These are phyloP conservation scores for Colletotrichum zoysiae DNA, from an alignment of 2,329 filamentous ascomycete genomes.

Conservation along the genomic window DNA sequence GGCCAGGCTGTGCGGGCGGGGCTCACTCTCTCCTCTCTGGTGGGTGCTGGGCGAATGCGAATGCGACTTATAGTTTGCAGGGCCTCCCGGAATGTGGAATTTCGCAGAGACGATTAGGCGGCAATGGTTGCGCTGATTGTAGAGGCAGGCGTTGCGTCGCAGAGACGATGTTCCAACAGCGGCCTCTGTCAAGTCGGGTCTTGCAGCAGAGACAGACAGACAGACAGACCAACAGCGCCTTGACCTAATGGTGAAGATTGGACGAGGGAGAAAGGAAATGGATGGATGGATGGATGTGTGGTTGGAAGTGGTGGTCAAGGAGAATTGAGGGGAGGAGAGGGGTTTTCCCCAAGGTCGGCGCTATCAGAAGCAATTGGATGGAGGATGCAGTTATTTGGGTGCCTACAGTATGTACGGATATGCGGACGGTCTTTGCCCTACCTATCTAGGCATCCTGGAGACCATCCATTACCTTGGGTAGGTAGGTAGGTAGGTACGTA, in stretches of 20 bases:
- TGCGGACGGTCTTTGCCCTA: constrained; percentile 23
- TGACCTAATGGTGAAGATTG: no score
- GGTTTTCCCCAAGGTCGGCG: not conserved
- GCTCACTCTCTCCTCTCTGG: not conserved
- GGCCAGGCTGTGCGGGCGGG: constrained; percentile 24
- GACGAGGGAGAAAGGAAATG: not conserved
- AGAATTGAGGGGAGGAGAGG: not conserved
- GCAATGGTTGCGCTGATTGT: constrained; percentile 15
- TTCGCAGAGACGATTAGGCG: constrained; percentile 21
- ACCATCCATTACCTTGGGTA: not conserved
- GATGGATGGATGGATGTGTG: not conserved
- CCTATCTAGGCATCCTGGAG: constrained; percentile 1
- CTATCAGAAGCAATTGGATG: constrained; percentile 21
- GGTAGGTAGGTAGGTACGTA: not conserved
- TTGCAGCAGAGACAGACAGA: no score
- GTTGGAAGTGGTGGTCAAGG: constrained; percentile 24
- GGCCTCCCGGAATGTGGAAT: not conserved
- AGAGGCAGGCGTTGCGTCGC: not conserved
- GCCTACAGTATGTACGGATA: constrained; percentile 25
- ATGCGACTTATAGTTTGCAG: constrained; percentile 1
- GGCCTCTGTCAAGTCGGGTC: no score
- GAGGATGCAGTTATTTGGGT: constrained; percentile 34
- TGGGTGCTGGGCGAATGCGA: constrained; percentile 6
- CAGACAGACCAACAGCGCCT: no score
- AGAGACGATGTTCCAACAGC: no score